Conservation (phyloP, 371 early-diverging fungal genomes). For the Dichotomocladium elegans region DNA sequence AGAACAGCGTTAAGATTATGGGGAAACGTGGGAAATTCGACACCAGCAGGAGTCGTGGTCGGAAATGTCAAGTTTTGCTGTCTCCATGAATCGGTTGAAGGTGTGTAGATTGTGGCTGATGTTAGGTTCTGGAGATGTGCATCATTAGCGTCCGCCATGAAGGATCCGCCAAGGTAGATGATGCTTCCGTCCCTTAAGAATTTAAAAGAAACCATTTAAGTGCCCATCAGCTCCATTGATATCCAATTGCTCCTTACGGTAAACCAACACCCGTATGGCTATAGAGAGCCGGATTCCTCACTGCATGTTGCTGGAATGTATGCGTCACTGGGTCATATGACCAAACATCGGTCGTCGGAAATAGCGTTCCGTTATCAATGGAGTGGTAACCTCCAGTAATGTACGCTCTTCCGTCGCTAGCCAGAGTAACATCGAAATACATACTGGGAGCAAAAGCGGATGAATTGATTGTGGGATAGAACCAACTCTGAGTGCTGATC, state of each 20-base stretch:
- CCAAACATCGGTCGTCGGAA: conserved; percentile 6
- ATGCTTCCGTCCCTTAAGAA: neutral
- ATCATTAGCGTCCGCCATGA: neutral
- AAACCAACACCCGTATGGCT: conserved; percentile 5
- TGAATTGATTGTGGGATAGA: no score
- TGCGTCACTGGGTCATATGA: conserved; percentile 10
- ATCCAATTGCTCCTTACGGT: neutral
- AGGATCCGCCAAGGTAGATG: neutral
- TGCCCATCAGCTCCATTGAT: neutral
- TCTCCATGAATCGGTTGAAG: neutral
- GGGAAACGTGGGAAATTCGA: neutral
- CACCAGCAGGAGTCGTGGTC: neutral
- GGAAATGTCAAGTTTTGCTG: neutral
- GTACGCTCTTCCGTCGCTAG: conserved; percentile 5
- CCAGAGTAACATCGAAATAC: neutral
- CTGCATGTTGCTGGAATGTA: neutral
- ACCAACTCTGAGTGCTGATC: no score
- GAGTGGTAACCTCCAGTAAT: conserved; percentile 6
- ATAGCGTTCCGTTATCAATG: neutral
- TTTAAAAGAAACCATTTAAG: neutral
- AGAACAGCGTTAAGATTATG: conserved; percentile 5
- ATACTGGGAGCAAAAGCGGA: no score
- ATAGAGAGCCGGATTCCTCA: neutral
- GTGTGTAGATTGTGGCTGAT: neutral
- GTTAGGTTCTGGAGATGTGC: no score